phyloP scores from a whole-genome alignment of 306 rosid genomes.

The Dalbergia cochinchinensis region DNA sequence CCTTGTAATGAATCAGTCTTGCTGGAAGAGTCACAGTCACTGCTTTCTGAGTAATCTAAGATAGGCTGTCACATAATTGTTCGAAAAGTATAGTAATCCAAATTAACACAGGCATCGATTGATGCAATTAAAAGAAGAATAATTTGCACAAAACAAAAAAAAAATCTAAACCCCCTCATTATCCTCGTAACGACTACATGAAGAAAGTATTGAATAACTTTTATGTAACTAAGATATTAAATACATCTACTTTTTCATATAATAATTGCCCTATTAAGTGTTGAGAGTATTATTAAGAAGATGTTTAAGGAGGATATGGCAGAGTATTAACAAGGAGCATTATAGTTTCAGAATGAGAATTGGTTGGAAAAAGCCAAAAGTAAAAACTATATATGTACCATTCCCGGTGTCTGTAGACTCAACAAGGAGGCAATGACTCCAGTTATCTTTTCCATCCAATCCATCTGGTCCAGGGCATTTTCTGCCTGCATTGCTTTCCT shows the following conservation, averaged over 20 bases:
- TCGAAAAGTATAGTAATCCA: slow-evolving; percentile 33
- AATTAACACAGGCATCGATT: slow-evolving; percentile 30
- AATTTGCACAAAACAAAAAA: neutral
- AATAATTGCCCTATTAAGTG: too few species aligned
- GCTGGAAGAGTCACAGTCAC: slow-evolving; percentile 34
- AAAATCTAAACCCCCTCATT: too few species aligned
- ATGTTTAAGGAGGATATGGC: neutral
- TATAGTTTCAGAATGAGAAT: neutral
- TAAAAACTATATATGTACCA: slow-evolving; percentile 49
- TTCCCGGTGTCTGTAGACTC: slow-evolving; percentile 63
- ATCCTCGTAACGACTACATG: too few species aligned
- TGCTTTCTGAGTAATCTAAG: slow-evolving; percentile 46
- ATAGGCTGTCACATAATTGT: slow-evolving; percentile 55
- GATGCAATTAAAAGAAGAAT: neutral
- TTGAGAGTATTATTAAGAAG: neutral
- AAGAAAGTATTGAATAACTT: too few species aligned
- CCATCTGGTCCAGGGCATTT: slow-evolving; percentile 82
- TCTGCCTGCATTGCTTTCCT: slow-evolving; percentile 70
- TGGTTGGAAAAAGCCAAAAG: neutral
- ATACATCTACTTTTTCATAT: too few species aligned
- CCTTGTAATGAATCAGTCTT: slow-evolving; percentile 36
- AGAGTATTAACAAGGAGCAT: neutral
- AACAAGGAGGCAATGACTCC: slow-evolving; percentile 81
- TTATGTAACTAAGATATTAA: too few species aligned
- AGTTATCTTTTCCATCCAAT: slow-evolving; percentile 84